phyloP scores from a whole-genome alignment of 768 basidiomycete genomes.

The Mycena rebaudengoi region DNA sequence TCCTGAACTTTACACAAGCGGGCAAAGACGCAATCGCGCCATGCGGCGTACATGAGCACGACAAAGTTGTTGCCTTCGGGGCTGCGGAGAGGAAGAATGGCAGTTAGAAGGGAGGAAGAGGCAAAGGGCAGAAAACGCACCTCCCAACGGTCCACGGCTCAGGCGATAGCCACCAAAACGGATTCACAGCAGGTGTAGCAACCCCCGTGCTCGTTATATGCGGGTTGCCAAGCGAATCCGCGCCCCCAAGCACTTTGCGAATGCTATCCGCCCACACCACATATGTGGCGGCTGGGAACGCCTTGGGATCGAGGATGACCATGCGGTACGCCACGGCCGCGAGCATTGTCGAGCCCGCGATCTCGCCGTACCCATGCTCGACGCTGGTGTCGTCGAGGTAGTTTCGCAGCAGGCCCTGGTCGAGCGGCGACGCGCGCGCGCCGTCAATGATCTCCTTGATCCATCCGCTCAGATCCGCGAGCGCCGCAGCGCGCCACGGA shows the following conservation, averaged over 20 bases:
- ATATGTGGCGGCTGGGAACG: slow-evolving; percentile 29
- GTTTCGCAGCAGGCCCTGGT: slow-evolving; percentile 49
- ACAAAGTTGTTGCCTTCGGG: slow-evolving; percentile 52
- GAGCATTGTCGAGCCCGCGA: slow-evolving; percentile 49
- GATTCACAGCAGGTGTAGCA: slow-evolving; percentile 49
- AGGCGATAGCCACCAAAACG: slow-evolving; percentile 46
- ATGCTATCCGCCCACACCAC: slow-evolving; percentile 33
- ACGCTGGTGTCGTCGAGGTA: slow-evolving; percentile 43
- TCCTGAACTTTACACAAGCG: slow-evolving; percentile 13
- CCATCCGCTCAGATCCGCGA: slow-evolving; percentile 40
- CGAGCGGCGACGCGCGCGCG: slow-evolving; percentile 39
- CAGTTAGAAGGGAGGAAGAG: too few relatives aligned
- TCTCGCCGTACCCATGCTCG: slow-evolving; percentile 50
- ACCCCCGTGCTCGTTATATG: slow-evolving; percentile 40
- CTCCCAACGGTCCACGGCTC: slow-evolving; percentile 40
- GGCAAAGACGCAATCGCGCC: slow-evolving; percentile 48
- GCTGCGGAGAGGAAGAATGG: too few relatives aligned
- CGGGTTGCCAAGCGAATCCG: too few relatives aligned
- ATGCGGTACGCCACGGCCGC: slow-evolving; percentile 48
- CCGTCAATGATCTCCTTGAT: slow-evolving; percentile 57
- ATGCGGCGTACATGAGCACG: slow-evolving; percentile 50
- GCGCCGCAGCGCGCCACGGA: slow-evolving; percentile 34
- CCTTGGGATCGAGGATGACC: slow-evolving; percentile 25
- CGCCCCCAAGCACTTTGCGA: slow-evolving; percentile 20
- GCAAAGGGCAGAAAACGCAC: too few relatives aligned